Evolutionary conservation across 768 basidiomycete genomes (phyloP).

Genomic region (Amanita muscaria): DNA sequence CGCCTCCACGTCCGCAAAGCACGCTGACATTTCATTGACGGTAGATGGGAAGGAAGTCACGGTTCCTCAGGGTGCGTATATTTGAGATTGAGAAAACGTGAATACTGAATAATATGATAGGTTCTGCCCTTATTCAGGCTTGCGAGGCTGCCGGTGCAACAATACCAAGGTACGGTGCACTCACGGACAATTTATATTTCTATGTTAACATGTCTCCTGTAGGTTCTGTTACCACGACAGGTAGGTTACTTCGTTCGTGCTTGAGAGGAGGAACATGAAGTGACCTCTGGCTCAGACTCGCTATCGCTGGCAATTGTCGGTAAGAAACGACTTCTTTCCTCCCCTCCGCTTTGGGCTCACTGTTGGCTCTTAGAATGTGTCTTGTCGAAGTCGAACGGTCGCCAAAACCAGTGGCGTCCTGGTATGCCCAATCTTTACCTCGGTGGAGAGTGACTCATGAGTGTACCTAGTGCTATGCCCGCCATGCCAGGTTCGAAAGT

Average conservation of each 20-base stretch:
- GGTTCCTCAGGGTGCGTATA: conserved; percentile 77
- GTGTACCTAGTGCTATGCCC: conserved; percentile 73
- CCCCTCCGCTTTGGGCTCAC: conserved; percentile 6
- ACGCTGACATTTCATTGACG: conserved; percentile 83
- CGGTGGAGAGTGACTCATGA: not conserved
- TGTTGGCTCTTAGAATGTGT: conserved; percentile 67
- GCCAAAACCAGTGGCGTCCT: conserved; percentile 91
- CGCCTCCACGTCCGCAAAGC: conserved; percentile 54
- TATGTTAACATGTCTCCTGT: too few species aligned
- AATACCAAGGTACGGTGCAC: conserved; percentile 76
- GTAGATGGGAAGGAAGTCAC: conserved; percentile 97
- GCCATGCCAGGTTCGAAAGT: conserved; percentile 93
- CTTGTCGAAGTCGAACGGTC: conserved; percentile 95
- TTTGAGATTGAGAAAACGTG: not conserved
- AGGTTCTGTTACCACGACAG: conserved; percentile 87
- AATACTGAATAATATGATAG: conserved; percentile 27
- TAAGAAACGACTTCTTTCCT: conserved; percentile 26
- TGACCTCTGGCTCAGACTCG: conserved; percentile 44
- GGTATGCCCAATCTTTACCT: conserved; percentile 35
- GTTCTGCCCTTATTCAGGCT: conserved; percentile 93
- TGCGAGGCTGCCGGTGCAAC: conserved; percentile 83
- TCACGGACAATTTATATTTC: too few species aligned
- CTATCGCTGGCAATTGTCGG: conserved; percentile 98
- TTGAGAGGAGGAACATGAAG: not conserved
- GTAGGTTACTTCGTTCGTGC: conserved; percentile 25